Conservation (phyloP, 2,329 filamentous ascomycete species). For the Metarhizium robertsii region DNA sequence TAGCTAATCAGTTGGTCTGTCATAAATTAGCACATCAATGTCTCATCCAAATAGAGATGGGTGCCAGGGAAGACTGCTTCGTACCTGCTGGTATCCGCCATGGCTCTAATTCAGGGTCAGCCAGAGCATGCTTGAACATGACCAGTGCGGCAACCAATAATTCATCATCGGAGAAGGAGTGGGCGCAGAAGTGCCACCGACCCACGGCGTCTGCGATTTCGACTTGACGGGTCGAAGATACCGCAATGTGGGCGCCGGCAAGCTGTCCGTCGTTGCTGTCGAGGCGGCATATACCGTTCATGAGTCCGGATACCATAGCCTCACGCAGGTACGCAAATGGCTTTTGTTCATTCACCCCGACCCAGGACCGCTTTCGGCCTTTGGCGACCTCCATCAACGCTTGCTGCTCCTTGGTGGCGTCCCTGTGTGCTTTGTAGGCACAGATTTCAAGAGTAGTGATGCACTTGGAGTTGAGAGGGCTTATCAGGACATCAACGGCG, state of each 20-base stretch:
- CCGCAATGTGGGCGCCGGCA: slow-evolving; percentile 55
- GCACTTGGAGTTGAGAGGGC: slow-evolving; percentile 65
- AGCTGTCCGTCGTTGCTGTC: slow-evolving; percentile 54
- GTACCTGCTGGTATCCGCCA: slow-evolving; percentile 74
- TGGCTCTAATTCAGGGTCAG: slow-evolving; percentile 68
- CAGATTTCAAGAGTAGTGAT: slow-evolving; percentile 71
- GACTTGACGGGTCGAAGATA: slow-evolving; percentile 55
- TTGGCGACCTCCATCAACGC: slow-evolving; percentile 63
- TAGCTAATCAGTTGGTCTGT: slow-evolving; percentile 76
- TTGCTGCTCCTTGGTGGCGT: slow-evolving; percentile 64
- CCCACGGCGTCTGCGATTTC: slow-evolving; percentile 62
- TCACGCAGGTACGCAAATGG: slow-evolving; percentile 85
- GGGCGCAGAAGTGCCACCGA: slow-evolving; percentile 81
- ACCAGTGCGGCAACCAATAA: slow-evolving; percentile 73
- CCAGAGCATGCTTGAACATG: slow-evolving; percentile 84
- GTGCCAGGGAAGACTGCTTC: slow-evolving; percentile 16
- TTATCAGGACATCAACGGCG: slow-evolving; percentile 75
- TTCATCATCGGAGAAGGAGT: slow-evolving; percentile 84
- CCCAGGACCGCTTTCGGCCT: slow-evolving; percentile 82
- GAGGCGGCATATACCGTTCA: slow-evolving; percentile 78
- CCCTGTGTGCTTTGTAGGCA: slow-evolving; percentile 73
- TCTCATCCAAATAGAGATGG: not conserved
- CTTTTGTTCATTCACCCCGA: slow-evolving; percentile 74
- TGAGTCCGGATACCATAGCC: slow-evolving; percentile 85
- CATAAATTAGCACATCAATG: slow-evolving; percentile 27